These are phyloP conservation scores for Ceratobasidium sp. DNA, from an alignment of 1,284 basidiomycete genomes.

Conservation along the genomic window DNA sequence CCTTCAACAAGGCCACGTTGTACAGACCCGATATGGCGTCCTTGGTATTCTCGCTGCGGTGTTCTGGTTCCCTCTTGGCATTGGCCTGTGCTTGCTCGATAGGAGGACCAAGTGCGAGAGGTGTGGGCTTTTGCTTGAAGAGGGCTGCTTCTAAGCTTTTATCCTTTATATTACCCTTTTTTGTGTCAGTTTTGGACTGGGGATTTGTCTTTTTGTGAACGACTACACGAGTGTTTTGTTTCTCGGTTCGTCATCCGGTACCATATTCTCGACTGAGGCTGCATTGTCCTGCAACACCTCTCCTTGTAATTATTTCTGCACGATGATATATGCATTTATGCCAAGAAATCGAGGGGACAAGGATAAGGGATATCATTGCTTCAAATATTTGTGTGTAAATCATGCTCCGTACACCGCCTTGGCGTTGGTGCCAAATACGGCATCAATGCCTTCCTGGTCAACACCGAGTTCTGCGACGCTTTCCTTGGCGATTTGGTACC, in stretches of 20 bases:
- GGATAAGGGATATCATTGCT: conserved; percentile 18
- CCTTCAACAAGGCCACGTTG: conserved; percentile 78
- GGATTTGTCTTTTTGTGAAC: conserved; percentile 1
- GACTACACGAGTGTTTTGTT: conserved; percentile 15
- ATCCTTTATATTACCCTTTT: conserved; percentile 2
- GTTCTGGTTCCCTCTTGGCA: conserved; percentile 84
- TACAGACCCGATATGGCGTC: conserved; percentile 71
- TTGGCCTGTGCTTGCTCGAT: conserved; percentile 79
- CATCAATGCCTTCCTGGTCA: conserved; percentile 80
- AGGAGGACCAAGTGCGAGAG: conserved; percentile 72
- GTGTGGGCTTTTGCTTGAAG: conserved; percentile 60
- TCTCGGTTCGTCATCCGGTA: conserved; percentile 1
- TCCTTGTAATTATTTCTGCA: conserved; percentile 33
- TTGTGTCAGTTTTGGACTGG: conserved; percentile 31
- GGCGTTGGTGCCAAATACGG: conserved; percentile 77
- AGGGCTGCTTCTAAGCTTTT: conserved; percentile 49
- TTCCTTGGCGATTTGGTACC: conserved; percentile 86
- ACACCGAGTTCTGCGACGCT: conserved; percentile 85
- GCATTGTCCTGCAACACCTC: conserved; percentile 41
- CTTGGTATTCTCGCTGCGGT: conserved; percentile 80
- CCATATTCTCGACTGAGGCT: conserved; percentile 23
- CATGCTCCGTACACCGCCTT: conserved; percentile 67
- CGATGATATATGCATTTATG: conserved; percentile 33
- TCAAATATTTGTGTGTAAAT: conserved; percentile 8
- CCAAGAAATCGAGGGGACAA: not conserved